These are phyloP conservation scores for Myriosclerotinia duriaeana DNA, from an alignment of 2,329 filamentous ascomycete species.

Conservation along the genomic window DNA sequence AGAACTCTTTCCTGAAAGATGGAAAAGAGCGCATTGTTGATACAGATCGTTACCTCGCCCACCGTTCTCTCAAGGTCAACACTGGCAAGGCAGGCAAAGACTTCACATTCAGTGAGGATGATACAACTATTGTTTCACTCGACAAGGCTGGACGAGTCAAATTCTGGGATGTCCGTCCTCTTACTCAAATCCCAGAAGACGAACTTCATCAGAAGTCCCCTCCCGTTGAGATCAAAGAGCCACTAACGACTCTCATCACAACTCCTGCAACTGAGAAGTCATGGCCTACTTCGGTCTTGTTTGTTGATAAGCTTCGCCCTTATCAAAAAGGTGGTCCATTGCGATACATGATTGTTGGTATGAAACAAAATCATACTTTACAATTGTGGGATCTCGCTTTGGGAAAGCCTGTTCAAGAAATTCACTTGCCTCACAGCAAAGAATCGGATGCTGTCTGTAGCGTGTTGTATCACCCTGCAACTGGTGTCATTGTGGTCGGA, in stretches of 20 bases:
- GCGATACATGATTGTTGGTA: constrained; percentile 92
- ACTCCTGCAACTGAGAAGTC: constrained; percentile 88
- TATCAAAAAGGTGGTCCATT: constrained; percentile 87
- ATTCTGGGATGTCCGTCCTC: constrained; percentile 93
- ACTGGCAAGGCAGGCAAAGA: constrained; percentile 98
- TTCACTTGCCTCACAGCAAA: constrained; percentile 93
- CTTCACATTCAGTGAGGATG: constrained; percentile 96
- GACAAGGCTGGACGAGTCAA: constrained; percentile 96
- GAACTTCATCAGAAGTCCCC: constrained; percentile 27
- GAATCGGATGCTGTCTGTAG: constrained; percentile 98
- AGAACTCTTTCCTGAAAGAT: constrained; percentile 62
- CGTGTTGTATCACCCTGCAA: constrained; percentile 87
- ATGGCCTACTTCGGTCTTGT: constrained; percentile 92
- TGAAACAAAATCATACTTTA: constrained; percentile 98
- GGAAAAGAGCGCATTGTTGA: constrained; percentile 71
- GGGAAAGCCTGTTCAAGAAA: constrained; percentile 92
- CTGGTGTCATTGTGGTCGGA: constrained; percentile 90
- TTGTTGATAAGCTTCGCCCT: constrained; percentile 93
- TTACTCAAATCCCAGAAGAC: constrained; percentile 51
- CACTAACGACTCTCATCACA: constrained; percentile 81
- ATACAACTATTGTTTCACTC: constrained; percentile 88
- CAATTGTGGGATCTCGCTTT: constrained; percentile 98
- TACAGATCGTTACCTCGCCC: constrained; percentile 80
- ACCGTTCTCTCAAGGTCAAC: constrained; percentile 88
- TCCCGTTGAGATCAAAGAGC: constrained; percentile 76